Conservation (phyloP, 495 filamentous ascomycete genomes). For the Xylaria castorea region DNA sequence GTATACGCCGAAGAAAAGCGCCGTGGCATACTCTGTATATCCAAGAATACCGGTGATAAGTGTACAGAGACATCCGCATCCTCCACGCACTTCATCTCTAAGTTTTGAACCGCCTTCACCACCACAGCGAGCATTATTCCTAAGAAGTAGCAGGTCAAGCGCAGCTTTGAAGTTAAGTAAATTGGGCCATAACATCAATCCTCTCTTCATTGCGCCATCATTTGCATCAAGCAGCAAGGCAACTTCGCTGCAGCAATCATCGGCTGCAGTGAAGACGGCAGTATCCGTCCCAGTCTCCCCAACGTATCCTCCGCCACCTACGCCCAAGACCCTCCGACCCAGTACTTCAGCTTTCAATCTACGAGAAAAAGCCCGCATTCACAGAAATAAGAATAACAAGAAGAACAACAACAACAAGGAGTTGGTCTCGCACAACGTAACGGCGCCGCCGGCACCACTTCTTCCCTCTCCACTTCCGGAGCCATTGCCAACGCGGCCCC, state of each 20-base stretch:
- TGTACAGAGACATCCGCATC: slow-evolving; percentile 27
- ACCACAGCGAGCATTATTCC: slow-evolving; percentile 26
- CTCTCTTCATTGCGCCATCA: slow-evolving; percentile 11
- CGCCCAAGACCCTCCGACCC: slow-evolving; percentile 30
- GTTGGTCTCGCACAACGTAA: slow-evolving; percentile 16
- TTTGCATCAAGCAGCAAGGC: background rate
- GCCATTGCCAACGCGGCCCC: slow-evolving; percentile 20
- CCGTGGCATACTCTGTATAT: slow-evolving; percentile 34
- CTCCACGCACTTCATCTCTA: slow-evolving; percentile 39
- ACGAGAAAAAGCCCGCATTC: slow-evolving; percentile 22
- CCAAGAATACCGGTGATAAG: slow-evolving; percentile 31
- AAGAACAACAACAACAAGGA: background rate
- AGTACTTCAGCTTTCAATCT: slow-evolving; percentile 35
- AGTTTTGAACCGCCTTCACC: slow-evolving; percentile 30
- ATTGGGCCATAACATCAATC: slow-evolving; percentile 20
- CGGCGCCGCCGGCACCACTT: slow-evolving; percentile 26
- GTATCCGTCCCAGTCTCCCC: slow-evolving; percentile 34
- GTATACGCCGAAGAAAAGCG: slow-evolving; percentile 26
- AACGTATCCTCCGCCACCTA: slow-evolving; percentile 33
- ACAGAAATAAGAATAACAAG: no score
- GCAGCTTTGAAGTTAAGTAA: slow-evolving; percentile 30
- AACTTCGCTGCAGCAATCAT: background rate
- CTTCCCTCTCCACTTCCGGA: slow-evolving; percentile 21
- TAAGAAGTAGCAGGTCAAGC: slow-evolving; percentile 31
- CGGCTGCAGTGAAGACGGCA: slow-evolving; percentile 21